phyloP scores from a whole-genome alignment of 2,329 filamentous ascomycete species.

The Escovopsis sp. region DNA sequence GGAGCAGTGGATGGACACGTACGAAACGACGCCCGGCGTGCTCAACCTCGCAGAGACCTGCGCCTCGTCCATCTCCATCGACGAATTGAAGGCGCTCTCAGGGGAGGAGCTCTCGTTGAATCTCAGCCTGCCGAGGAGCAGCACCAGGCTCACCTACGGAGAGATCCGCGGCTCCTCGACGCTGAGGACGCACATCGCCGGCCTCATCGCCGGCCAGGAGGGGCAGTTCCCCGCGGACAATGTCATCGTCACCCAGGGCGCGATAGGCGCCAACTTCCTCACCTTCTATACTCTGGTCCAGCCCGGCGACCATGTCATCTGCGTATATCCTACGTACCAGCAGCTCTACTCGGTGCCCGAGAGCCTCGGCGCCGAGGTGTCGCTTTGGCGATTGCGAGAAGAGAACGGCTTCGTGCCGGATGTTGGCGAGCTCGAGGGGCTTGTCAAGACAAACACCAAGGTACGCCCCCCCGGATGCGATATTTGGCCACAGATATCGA shows the following conservation, averaged over 20 bases:
- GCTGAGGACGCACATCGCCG: constrained; percentile 49
- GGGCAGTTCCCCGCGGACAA: constrained; percentile 37
- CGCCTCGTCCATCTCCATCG: constrained; percentile 57
- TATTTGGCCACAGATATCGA: background rate
- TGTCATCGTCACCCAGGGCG: constrained; percentile 64
- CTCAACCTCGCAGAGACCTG: constrained; percentile 72
- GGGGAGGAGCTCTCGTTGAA: constrained; percentile 31
- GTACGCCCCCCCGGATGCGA: constrained; percentile 20
- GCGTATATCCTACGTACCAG: constrained; percentile 77
- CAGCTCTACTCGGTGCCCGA: constrained; percentile 65
- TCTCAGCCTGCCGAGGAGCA: constrained; percentile 27
- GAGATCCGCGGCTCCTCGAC: constrained; percentile 52
- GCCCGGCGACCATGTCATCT: constrained; percentile 69
- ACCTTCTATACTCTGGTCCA: constrained; percentile 57
- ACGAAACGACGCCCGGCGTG: constrained; percentile 39
- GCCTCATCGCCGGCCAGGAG: constrained; percentile 36
- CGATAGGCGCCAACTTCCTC: constrained; percentile 77
- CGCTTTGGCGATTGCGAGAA: constrained; percentile 56
- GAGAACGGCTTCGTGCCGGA: constrained; percentile 54
- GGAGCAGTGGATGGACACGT: constrained; percentile 55
- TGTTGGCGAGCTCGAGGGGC: constrained; percentile 45
- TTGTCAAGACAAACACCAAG: constrained; percentile 58
- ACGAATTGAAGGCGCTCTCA: constrained; percentile 47
- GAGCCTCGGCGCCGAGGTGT: constrained; percentile 62
- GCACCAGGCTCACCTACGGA: constrained; percentile 55